Conservation (phyloP, 441 rosid genomes). For the Monsonia emarginata region DNA sequence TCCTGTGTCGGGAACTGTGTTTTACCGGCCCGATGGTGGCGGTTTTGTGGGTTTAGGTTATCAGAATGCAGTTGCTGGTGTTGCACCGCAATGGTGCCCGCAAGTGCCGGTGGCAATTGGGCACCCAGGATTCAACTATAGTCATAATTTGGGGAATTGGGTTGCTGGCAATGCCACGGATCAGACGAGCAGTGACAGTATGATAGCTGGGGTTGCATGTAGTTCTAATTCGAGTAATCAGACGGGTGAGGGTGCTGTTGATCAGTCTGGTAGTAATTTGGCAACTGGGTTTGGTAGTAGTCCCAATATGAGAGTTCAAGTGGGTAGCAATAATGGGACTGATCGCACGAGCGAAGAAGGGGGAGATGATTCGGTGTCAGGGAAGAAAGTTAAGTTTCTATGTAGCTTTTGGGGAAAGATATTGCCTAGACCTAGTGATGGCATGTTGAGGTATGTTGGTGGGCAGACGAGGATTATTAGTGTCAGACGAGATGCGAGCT, state of each 20-base stretch:
- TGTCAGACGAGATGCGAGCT: constrained; percentile 40
- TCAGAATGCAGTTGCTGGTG: constrained; percentile 25
- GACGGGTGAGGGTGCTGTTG: constrained; percentile 22
- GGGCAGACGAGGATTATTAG: constrained; percentile 66
- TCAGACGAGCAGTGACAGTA: constrained; percentile 28
- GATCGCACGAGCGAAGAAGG: constrained; percentile 46
- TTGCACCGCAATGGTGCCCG: constrained; percentile 24
- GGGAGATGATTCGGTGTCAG: constrained; percentile 40
- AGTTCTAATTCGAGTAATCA: constrained; percentile 21
- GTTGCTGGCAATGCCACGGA: constrained; percentile 22
- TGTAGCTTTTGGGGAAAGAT: constrained; percentile 72
- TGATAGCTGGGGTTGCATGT: constrained; percentile 20
- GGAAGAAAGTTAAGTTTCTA: constrained; percentile 54
- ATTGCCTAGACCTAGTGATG: constrained; percentile 74
- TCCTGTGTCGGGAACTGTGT: constrained; percentile 32
- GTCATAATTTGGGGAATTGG: constrained; percentile 17
- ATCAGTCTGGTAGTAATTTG: constrained; percentile 21
- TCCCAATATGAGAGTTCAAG: constrained; percentile 28
- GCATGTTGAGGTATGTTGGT: constrained; percentile 61
- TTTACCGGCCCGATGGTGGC: constrained; percentile 35
- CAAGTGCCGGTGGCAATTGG: constrained; percentile 27
- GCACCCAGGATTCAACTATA: constrained; percentile 25
- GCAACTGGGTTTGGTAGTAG: constrained; percentile 14
- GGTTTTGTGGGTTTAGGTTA: constrained; percentile 40
- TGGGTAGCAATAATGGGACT: constrained; percentile 26